Evolutionary conservation across 352 stramenopile genomes (phyloP).

Genomic region (Pythium volutum): DNA sequence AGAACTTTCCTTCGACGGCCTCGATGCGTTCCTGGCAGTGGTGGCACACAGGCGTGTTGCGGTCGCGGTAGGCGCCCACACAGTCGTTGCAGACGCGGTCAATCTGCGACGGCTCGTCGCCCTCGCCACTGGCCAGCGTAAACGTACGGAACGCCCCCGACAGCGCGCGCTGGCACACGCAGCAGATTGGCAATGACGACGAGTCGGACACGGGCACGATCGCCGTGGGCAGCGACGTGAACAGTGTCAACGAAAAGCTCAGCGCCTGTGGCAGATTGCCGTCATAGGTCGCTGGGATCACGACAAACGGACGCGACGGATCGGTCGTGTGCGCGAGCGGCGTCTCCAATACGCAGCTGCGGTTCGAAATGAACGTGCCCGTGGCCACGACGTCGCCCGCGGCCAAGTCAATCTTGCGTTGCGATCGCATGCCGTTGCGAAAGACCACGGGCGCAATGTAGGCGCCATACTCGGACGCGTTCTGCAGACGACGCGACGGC

Average conservation of each 20-base stretch:
- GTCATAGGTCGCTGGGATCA: constrained; percentile 38
- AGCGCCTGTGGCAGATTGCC: constrained; percentile 16
- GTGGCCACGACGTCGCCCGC: constrained; percentile 67
- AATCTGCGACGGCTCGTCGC: constrained; percentile 29
- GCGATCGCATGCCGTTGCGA: constrained; percentile 56
- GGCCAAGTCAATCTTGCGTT: constrained; percentile 81
- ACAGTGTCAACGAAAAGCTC: constrained; percentile 28
- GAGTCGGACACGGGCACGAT: constrained; percentile 34
- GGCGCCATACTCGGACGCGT: constrained; percentile 67
- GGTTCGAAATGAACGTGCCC: constrained; percentile 85
- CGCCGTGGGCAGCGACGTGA: constrained; percentile 27
- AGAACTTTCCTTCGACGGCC: constrained; percentile 69
- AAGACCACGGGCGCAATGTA: constrained; percentile 81
- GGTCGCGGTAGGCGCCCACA: constrained; percentile 65
- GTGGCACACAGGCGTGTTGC: constrained; percentile 70
- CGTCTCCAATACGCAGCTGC: constrained; percentile 63
- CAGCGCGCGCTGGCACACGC: constrained; percentile 32
- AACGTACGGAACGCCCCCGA: constrained; percentile 36
- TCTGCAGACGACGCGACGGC: constrained; percentile 68
- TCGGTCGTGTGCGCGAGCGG: constrained; percentile 32
- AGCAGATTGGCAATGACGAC: constrained; percentile 34
- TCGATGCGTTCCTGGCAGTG: constrained; percentile 79
- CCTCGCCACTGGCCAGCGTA: constrained; percentile 16
- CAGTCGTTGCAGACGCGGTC: constrained; percentile 83
- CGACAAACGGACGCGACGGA: constrained; percentile 24